Conservation (phyloP, 169 alveolate genomes). For the Neospora caninum region DNA sequence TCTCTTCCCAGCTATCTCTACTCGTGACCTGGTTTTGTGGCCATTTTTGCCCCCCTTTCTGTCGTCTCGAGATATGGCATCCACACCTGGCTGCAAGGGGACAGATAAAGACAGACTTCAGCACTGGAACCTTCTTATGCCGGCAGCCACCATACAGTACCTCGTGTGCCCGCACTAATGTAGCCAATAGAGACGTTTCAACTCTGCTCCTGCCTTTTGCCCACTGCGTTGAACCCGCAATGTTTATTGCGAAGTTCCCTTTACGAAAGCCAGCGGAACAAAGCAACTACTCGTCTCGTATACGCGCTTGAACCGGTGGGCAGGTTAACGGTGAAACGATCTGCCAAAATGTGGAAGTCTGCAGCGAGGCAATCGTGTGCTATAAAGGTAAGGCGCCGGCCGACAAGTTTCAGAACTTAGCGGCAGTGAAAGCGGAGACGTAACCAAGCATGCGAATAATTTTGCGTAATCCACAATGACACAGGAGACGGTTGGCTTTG, state of each 20-base stretch:
- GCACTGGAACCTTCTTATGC: too few relatives aligned
- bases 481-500: not conserved
- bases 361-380: slow-evolving; percentile 28
- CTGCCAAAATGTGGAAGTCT: slow-evolving; percentile 15
- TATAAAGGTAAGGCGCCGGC: slow-evolving; percentile 15
- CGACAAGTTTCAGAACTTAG: not conserved
- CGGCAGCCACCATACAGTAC: too few relatives aligned
- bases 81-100: too few relatives aligned
- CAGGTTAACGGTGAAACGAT: slow-evolving; percentile 32
- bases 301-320: not conserved
- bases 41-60: too few relatives aligned
- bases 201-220: not conserved
- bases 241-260: not conserved
- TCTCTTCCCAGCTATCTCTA: too few relatives aligned
- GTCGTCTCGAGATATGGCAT: too few relatives aligned
- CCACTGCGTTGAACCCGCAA: not conserved
- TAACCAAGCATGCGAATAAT: too few relatives aligned
- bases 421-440: too few relatives aligned
- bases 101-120: too few relatives aligned
- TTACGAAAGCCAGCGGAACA: not conserved
- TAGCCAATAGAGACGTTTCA: not conserved
- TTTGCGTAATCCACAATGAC: not conserved
- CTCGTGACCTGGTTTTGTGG: too few relatives aligned
- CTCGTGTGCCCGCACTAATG: not conserved
- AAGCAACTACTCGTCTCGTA: not conserved